phyloP scores from a whole-genome alignment of 129 eudicot genomes.

The Artemisia argyi region DNA sequence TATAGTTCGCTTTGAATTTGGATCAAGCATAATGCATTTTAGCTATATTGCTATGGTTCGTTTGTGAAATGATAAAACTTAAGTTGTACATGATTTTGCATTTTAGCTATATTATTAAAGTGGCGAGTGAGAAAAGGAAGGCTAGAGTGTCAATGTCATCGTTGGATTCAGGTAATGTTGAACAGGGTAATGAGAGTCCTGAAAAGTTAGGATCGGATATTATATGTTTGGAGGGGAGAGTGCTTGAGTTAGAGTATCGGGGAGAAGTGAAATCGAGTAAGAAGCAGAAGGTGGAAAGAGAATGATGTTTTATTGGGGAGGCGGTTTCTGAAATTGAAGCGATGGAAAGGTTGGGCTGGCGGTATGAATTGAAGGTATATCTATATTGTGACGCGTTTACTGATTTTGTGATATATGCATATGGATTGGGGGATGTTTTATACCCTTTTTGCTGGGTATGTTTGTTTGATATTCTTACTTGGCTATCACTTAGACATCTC shows the following conservation, averaged over 20 bases:
- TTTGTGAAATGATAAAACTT: no score
- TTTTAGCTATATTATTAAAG: no score
- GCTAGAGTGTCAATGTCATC: no score
- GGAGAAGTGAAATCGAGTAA: not conserved
- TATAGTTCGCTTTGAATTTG: no score
- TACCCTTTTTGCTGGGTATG: no score
- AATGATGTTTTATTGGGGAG: conserved; percentile 53
- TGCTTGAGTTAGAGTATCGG: conserved; percentile 7
- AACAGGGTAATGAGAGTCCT: conserved; percentile 3
- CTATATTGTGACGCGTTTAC: not conserved
- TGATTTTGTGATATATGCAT: not conserved
- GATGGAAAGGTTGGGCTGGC: conserved; percentile 69
- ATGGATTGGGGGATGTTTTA: no score
- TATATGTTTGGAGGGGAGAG: not conserved
- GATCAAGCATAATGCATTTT: no score
- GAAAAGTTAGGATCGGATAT: conserved; percentile 28
- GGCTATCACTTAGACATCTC: no score
- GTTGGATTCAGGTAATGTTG: not conserved
- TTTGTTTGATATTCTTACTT: no score
- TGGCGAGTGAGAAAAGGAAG: no score
- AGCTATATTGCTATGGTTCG: no score
- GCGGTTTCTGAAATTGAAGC: conserved; percentile 74
- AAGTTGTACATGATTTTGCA: no score
- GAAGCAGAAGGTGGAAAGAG: conserved; percentile 23
- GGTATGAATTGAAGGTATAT: conserved; percentile 76